Percentiles rank a stretch among this genome's conserved stretches.
Conservation (phyloP, 1,139 yeast species). For the Geotrichum europaeum region DNA sequence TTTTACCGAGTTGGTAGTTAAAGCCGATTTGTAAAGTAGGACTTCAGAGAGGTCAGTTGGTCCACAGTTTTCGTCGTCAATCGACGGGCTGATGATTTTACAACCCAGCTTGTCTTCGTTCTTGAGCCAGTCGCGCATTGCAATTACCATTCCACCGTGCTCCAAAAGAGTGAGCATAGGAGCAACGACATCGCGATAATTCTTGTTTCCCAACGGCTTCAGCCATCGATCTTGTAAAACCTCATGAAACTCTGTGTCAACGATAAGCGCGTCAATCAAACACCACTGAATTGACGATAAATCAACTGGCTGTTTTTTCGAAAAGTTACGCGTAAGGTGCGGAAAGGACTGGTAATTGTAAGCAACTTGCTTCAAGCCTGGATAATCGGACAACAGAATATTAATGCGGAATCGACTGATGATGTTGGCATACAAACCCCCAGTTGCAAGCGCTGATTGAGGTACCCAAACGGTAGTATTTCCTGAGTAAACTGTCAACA, state of each 20-base stretch:
- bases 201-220: constrained; percentile 79
- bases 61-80: constrained; percentile 37
- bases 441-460: constrained; percentile 63
- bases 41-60: constrained; percentile 58
- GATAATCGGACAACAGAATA: constrained; percentile 73
- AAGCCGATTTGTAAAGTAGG: constrained; percentile 70
- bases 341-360: constrained; percentile 92
- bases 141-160: constrained; percentile 93
- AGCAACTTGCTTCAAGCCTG: constrained; percentile 87
- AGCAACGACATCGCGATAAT: constrained; percentile 71
- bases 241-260: constrained; percentile 90
- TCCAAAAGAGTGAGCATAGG: constrained; percentile 88
- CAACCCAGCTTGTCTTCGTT: constrained; percentile 55
- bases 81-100: constrained; percentile 21
- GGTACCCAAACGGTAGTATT: constrained; percentile 79
- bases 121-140: constrained; percentile 80
- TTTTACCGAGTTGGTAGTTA: constrained; percentile 71
- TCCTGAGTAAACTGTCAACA: constrained; percentile 81
- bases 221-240: constrained; percentile 88
- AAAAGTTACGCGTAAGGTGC: constrained; percentile 69
- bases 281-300: constrained; percentile 83
- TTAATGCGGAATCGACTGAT: constrained; percentile 68
- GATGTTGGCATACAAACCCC: constrained; percentile 82
- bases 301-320: constrained; percentile 73
- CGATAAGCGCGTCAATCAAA: constrained; percentile 80